Conservation (phyloP, 148 eudicot genomes). For the Silene conica region DNA sequence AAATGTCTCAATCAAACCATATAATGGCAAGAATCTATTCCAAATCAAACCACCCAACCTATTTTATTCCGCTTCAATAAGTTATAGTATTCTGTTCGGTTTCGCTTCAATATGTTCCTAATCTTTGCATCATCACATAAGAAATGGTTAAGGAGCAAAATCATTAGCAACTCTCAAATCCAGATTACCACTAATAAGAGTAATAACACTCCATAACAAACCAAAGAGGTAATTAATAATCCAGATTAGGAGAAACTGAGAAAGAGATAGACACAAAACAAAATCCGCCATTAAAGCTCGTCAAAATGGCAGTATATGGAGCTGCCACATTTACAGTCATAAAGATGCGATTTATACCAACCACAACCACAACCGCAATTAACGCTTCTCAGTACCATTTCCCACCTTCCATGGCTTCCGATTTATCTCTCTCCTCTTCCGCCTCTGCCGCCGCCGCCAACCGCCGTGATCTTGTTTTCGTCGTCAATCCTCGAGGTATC, state of each 20-base stretch:
- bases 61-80: no score
- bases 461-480: constrained; percentile 72
- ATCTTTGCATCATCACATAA: no score
- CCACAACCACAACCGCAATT: not conserved
- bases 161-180: no score
- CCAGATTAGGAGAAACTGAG: not conserved
- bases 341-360: constrained; percentile 20
- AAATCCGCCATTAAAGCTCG: not conserved
- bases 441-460: constrained; percentile 21
- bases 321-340: constrained; percentile 10
- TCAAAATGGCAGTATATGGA: constrained; percentile 16
- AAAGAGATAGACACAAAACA: not conserved
- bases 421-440: constrained; percentile 36
- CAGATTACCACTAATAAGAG: not conserved
- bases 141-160: no score
- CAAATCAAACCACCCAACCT: no score
- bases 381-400: constrained; percentile 21
- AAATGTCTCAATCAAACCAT: no score
- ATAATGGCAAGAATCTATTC: no score
- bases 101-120: no score
- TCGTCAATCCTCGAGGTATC: constrained; percentile 85
- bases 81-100: no score
- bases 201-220: not conserved
- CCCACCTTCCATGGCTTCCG: constrained; percentile 37
- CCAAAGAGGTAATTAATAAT: not conserved